These are phyloP conservation scores for Agastache rugosa DNA, from an alignment of 257 asterid species.

Conservation along the genomic window DNA sequence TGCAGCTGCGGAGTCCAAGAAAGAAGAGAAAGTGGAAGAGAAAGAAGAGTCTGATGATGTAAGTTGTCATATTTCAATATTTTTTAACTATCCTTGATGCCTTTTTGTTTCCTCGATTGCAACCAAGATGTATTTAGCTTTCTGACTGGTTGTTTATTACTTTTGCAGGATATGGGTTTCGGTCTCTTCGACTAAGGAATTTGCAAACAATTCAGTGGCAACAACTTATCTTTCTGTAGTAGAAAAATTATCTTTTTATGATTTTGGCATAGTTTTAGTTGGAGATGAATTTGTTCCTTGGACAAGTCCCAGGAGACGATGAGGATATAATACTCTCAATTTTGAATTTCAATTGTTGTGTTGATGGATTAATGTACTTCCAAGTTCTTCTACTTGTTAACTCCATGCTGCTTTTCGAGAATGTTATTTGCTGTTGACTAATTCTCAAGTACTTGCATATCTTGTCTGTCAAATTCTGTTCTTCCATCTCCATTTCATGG, in stretches of 20 bases:
- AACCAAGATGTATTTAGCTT: too few species aligned
- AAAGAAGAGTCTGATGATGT: conserved; percentile 69
- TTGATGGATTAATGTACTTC: not conserved
- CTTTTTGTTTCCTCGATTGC: not conserved
- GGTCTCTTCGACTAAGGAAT: conserved; percentile 55
- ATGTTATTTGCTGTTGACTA: not conserved
- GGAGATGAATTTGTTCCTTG: conserved; percentile 32
- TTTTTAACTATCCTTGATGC: too few species aligned
- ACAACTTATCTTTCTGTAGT: not conserved
- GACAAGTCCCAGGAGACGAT: not conserved
- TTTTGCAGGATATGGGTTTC: conserved; percentile 63
- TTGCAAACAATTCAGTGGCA: not conserved
- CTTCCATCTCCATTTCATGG: not conserved
- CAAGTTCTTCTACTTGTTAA: not conserved
- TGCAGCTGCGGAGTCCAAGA: conserved; percentile 57
- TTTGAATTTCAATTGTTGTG: conserved; percentile 21
- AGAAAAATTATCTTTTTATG: not conserved
- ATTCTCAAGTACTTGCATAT: too few species aligned
- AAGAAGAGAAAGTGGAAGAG: conserved; percentile 67
- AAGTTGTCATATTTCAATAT: not conserved
- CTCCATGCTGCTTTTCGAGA: not conserved
- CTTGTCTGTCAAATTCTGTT: too few species aligned
- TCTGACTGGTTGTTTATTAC: not conserved
- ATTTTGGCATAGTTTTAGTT: conserved; percentile 34
- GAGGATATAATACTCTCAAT: conserved; percentile 25